A percentile compares a stretch with the other conserved stretches of the same genome.
Conservation (phyloP, 2,329 filamentous ascomycete species). For the Aureobasidium sp. region DNA sequence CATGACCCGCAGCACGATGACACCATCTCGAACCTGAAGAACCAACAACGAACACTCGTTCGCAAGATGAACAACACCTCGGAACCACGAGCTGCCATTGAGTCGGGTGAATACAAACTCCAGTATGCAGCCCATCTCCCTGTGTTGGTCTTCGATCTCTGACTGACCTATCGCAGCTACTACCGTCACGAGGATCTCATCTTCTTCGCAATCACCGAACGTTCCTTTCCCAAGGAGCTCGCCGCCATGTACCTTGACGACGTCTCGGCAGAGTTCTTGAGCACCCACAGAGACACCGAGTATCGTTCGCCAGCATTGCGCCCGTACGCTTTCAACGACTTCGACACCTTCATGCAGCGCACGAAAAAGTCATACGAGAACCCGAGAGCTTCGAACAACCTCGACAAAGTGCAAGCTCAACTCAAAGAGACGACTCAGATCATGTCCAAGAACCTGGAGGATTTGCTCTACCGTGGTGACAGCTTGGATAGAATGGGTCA, state of each 20-base stretch:
- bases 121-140: conserved; percentile 54
- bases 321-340: conserved; percentile 95
- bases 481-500: conserved; percentile 95
- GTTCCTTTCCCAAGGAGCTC: conserved; percentile 91
- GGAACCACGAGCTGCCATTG: conserved; percentile 84
- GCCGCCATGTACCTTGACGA: conserved; percentile 97
- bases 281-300: conserved; percentile 65
- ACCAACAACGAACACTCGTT: conserved; percentile 82
- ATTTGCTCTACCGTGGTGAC: conserved; percentile 88
- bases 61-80: conserved; percentile 81
- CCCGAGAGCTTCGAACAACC: conserved; percentile 78
- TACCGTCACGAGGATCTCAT: conserved; percentile 73
- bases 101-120: conserved; percentile 71
- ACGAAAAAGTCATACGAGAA: conserved; percentile 94
- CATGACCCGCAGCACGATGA: conserved; percentile 49
- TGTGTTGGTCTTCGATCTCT: neutral
- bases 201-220: conserved; percentile 90
- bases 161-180: conserved; percentile 52
- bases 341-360: conserved; percentile 91
- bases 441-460: conserved; percentile 99
- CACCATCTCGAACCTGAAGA: conserved; percentile 78
- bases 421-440: conserved; percentile 96
- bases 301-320: conserved; percentile 67
- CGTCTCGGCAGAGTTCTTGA: conserved; percentile 81
- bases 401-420: conserved; percentile 94